phyloP scores from a whole-genome alignment of 2,329 filamentous ascomycete species.

The Arthroderma sp. region DNA sequence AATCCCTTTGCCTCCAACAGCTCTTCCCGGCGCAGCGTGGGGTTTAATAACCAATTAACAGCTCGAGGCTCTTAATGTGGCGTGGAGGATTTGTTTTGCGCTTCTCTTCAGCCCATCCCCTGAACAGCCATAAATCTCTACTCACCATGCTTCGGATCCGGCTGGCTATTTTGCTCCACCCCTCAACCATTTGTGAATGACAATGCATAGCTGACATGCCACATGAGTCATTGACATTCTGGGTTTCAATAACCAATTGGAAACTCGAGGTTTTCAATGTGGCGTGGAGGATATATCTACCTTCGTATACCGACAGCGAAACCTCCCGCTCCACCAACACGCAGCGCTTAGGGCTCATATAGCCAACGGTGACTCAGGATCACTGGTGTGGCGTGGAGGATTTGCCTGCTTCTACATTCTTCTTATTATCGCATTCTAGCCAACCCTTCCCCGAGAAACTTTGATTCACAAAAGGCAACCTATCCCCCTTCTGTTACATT shows the following conservation, averaged over 20 bases:
- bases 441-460: no score
- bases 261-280: conserved; percentile 2
- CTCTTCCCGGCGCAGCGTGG: background rate
- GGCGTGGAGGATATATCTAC: conserved; percentile 5
- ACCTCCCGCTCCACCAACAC: background rate
- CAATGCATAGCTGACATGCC: background rate
- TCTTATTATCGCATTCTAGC: no score
- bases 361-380: conserved; percentile 2
- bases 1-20: background rate
- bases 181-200: background rate
- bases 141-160: background rate
- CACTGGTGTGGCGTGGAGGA: background rate
- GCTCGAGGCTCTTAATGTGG: conserved; percentile 2
- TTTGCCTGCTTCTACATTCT: background rate
- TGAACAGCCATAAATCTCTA: background rate
- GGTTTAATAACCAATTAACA: conserved; percentile 4
- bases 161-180: background rate
- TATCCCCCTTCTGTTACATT: no score
- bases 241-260: conserved; percentile 1
- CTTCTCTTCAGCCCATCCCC: background rate
- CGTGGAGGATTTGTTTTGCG: conserved; percentile 2
- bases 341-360: background rate
- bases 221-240: background rate
- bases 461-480: no score
- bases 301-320: no score